Conservation (phyloP, 495 filamentous ascomycete species). For the Umbilicaria muhlenbergii region DNA sequence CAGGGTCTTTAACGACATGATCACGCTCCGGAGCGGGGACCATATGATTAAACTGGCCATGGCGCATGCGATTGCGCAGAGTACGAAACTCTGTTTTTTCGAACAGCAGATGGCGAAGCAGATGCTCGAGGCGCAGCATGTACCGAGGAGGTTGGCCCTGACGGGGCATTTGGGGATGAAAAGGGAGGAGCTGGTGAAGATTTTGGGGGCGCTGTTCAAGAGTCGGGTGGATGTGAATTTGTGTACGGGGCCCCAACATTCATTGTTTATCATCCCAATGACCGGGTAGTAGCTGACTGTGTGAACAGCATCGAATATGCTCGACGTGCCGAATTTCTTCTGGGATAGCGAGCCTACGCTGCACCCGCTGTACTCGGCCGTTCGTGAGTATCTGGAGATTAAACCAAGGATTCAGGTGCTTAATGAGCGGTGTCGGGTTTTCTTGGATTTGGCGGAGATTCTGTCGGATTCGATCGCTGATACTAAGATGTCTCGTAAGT, state of each 20-base stretch:
- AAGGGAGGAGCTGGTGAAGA: slow-evolving; percentile 78
- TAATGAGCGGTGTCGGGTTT: slow-evolving; percentile 92
- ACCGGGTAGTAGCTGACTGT: too few relatives aligned
- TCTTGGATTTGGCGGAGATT: slow-evolving; percentile 92
- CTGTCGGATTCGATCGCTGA: slow-evolving; percentile 83
- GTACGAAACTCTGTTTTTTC: slow-evolving; percentile 92
- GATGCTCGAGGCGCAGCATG: slow-evolving; percentile 82
- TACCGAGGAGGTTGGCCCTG: slow-evolving; percentile 74
- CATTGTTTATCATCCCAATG: too few relatives aligned
- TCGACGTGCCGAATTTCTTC: slow-evolving; percentile 97
- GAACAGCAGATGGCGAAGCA: slow-evolving; percentile 93
- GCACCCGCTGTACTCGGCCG: slow-evolving; percentile 84
- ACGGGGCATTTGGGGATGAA: slow-evolving; percentile 87
- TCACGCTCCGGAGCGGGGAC: slow-evolving; percentile 83
- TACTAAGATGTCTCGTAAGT: slow-evolving; percentile 69
- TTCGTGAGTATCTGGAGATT: slow-evolving; percentile 96
- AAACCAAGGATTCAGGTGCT: slow-evolving; percentile 85
- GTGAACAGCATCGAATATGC: slow-evolving; percentile 70
- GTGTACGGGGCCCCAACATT: slow-evolving; percentile 39
- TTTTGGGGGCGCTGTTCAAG: slow-evolving; percentile 80
- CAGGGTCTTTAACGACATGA: slow-evolving; percentile 97
- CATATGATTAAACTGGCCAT: slow-evolving; percentile 99
- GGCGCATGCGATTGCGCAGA: slow-evolving; percentile 92
- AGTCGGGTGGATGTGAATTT: slow-evolving; percentile 95
- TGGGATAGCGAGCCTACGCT: slow-evolving; percentile 95